Evolutionary conservation across 495 filamentous ascomycete genomes (phyloP).

Genomic region (Penicillium robsamsonii): DNA sequence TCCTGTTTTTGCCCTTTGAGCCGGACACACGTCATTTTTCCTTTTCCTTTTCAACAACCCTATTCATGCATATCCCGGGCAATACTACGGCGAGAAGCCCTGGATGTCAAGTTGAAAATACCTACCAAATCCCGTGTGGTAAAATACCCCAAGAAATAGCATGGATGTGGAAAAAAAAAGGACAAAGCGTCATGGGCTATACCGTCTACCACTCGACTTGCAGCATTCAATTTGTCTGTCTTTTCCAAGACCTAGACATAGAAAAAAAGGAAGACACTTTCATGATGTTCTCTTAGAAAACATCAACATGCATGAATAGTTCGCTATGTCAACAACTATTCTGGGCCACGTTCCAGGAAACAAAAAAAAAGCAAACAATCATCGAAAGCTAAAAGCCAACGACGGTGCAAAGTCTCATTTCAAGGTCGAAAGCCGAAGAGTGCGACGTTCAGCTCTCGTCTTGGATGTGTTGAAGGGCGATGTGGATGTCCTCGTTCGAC

Average conservation of each 20-base stretch:
- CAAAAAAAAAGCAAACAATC: too few species aligned
- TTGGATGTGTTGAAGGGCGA: slow-evolving; percentile 19
- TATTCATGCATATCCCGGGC: neutral
- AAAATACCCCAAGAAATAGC: neutral
- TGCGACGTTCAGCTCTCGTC: neutral
- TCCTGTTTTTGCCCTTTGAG: neutral
- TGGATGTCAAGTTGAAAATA: too few species aligned
- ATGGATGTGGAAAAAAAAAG: neutral
- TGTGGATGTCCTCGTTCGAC: slow-evolving; percentile 32
- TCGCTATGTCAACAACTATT: neutral
- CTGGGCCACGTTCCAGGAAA: neutral
- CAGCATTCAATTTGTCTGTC: neutral
- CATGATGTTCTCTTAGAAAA: neutral
- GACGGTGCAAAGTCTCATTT: neutral
- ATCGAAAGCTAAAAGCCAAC: neutral
- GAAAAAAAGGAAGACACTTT: neutral
- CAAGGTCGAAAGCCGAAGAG: neutral
- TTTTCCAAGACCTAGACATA: neutral
- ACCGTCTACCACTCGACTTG: neutral
- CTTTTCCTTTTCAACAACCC: neutral
- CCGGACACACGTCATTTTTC: neutral
- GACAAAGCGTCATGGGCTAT: neutral
- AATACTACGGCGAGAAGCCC: neutral
- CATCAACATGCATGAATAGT: neutral
- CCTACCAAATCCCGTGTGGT: neutral